A percentile compares a stretch with the other conserved stretches of the same genome.
phyloP scores from a whole-genome alignment of 78 protist genomes.

The Mantamonas sphyraenae region DNA sequence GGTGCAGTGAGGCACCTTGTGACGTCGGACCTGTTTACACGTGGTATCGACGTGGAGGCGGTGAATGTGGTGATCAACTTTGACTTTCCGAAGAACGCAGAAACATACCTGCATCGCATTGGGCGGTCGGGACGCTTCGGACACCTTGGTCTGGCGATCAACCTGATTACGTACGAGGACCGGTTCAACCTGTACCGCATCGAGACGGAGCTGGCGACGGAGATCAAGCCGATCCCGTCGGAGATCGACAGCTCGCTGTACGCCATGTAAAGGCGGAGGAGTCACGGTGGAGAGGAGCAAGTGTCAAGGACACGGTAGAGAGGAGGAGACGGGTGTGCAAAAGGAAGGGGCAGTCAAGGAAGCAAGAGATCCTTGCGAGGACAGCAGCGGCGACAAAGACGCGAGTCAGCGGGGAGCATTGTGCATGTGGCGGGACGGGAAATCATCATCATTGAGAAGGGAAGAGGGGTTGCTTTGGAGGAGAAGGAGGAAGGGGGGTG shows the following conservation, averaged over 20 bases:
- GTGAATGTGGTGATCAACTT: conserved; percentile 99
- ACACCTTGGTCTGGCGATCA: conserved; percentile 96
- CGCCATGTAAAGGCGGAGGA: too few species aligned
- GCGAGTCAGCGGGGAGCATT: too few species aligned
- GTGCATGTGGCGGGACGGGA: too few species aligned
- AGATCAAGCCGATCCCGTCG: conserved; percentile 92
- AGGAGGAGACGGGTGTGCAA: too few species aligned
- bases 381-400: too few species aligned
- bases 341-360: too few species aligned
- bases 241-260: conserved; percentile 72
- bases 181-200: conserved; percentile 81
- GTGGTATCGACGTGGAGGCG: conserved; percentile 96
- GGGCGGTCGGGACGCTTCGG: conserved; percentile 99
- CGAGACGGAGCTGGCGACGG: conserved; percentile 93
- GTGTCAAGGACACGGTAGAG: too few species aligned
- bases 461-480: too few species aligned
- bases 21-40: conserved; percentile 89
- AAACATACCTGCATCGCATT: conserved; percentile 96
- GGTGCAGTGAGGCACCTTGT: conserved; percentile 96
- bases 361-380: too few species aligned
- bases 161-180: conserved; percentile 94
- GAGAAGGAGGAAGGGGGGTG: too few species aligned
- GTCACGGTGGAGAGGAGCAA: too few species aligned
- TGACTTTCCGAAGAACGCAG: conserved; percentile 91
- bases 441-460: too few species aligned